Percentiles rank a stretch among this genome's conserved stretches.
Conservation (phyloP, 805 yeast genomes). For the Blastobotrys mokoenaii region DNA sequence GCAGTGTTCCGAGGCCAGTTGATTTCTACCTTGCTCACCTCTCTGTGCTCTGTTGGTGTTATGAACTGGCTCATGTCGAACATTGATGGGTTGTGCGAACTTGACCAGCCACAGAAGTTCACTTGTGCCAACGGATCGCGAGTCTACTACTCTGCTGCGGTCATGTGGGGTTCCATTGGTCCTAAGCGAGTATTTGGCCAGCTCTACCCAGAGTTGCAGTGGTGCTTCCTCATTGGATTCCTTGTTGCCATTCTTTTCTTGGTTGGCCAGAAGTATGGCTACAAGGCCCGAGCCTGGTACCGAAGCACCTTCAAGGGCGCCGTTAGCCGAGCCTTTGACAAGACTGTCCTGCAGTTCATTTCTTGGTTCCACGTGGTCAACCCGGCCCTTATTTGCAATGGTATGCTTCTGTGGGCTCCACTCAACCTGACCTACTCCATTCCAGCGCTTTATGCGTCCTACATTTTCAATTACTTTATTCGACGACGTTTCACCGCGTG, state of each 20-base stretch:
- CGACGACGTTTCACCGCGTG: constrained; percentile 36
- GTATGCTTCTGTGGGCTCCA: constrained; percentile 34
- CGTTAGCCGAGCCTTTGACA: neutral
- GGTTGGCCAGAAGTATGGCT: neutral
- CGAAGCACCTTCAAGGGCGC: neutral
- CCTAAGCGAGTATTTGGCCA: constrained; percentile 37
- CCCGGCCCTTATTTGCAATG: constrained; percentile 15
- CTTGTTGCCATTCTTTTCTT: constrained; percentile 3
- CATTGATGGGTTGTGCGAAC: constrained; percentile 24
- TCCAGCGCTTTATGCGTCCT: constrained; percentile 35
- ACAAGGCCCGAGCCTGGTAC: neutral
- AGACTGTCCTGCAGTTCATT: neutral
- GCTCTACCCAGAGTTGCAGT: constrained; percentile 18
- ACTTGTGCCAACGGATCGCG: constrained; percentile 30
- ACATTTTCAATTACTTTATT: constrained; percentile 37
- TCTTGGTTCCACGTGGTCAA: constrained; percentile 1
- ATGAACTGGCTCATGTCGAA: constrained; percentile 29
- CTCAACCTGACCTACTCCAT: constrained; percentile 36
- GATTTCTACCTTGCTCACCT: constrained; percentile 33
- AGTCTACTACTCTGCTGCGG: constrained; percentile 46
- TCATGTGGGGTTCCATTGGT: constrained; percentile 37
- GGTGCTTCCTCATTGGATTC: constrained; percentile 17
- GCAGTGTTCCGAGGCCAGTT: constrained; percentile 35
- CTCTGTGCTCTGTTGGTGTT: constrained; percentile 26
- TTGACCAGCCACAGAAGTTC: constrained; percentile 26